Evolutionary conservation across 2,329 filamentous ascomycete species (phyloP).

Genomic region (Sporothrix phasma): DNA sequence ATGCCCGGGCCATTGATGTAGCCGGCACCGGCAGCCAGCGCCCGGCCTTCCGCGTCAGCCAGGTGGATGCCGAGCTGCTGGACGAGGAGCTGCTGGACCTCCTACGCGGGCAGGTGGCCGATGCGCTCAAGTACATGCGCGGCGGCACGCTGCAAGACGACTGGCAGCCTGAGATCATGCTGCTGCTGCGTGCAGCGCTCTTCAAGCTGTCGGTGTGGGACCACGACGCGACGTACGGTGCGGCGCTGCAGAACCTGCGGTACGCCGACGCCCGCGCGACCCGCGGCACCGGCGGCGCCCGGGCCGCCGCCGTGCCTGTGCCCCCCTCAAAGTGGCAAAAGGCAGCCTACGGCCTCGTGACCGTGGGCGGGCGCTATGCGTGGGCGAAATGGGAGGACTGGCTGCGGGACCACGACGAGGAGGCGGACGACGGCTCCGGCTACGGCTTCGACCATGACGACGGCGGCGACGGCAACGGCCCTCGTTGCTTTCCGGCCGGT

Average conservation of each 20-base stretch:
- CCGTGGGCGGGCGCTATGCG: conserved; percentile 76
- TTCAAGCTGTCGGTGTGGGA: conserved; percentile 98
- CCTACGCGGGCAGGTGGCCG: conserved; percentile 73
- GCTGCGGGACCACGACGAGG: conserved; percentile 60
- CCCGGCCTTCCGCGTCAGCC: conserved; percentile 84
- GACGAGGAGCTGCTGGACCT: conserved; percentile 88
- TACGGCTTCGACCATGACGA: neutral
- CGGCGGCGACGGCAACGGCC: neutral
- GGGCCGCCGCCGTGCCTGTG: conserved; percentile 46
- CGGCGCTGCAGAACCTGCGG: conserved; percentile 79
- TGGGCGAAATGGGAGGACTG: conserved; percentile 91
- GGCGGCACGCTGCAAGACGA: conserved; percentile 68
- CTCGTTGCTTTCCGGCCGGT: neutral
- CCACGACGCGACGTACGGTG: conserved; percentile 89
- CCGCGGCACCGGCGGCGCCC: neutral
- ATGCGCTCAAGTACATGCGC: conserved; percentile 79
- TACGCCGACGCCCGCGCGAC: conserved; percentile 70
- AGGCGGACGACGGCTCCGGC: conserved; percentile 24
- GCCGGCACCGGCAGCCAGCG: conserved; percentile 49
- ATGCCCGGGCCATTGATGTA: conserved; percentile 21
- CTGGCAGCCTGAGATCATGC: conserved; percentile 75
- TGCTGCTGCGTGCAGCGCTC: conserved; percentile 64
- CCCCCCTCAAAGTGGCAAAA: conserved; percentile 78
- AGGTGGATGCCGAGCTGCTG: conserved; percentile 89
- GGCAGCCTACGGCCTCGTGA: conserved; percentile 69